phyloP scores from a whole-genome alignment of 495 filamentous ascomycete genomes.

The Gamarada debralockiae region DNA sequence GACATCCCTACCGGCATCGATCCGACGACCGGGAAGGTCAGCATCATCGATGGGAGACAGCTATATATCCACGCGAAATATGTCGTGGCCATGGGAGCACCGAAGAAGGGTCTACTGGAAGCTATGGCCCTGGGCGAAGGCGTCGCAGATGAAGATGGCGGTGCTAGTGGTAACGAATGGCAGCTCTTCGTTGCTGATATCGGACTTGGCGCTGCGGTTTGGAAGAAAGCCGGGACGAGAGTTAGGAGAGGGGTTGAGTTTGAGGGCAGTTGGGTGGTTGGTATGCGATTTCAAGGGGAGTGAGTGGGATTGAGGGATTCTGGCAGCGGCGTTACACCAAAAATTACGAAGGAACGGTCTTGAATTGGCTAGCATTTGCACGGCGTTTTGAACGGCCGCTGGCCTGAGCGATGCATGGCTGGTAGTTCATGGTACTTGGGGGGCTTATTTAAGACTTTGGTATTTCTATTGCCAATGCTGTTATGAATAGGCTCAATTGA shows the following conservation, averaged over 20 bases:
- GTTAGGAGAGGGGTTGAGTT: constrained; percentile 80
- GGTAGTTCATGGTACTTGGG: no score
- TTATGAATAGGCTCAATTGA: no score
- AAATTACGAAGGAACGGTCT: not conserved
- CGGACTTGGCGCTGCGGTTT: constrained; percentile 73
- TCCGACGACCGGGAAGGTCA: constrained; percentile 63
- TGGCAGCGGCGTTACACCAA: not conserved
- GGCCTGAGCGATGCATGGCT: no score
- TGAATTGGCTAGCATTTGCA: not conserved
- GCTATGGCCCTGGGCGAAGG: constrained; percentile 59
- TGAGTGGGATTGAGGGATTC: not conserved
- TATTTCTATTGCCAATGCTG: no score
- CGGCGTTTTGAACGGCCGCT: not conserved
- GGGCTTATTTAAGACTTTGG: no score
- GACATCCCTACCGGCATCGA: constrained; percentile 87
- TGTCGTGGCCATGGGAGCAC: constrained; percentile 78
- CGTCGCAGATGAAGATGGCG: constrained; percentile 33
- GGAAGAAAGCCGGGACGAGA: constrained; percentile 81
- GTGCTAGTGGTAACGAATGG: constrained; percentile 49
- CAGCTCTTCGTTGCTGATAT: constrained; percentile 80
- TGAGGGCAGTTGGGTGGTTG: constrained; percentile 77
- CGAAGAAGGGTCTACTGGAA: constrained; percentile 76
- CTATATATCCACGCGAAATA: constrained; percentile 71
- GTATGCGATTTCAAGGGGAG: constrained; percentile 45
- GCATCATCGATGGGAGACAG: constrained; percentile 57